These are phyloP conservation scores for Eucalyptus brandiana DNA, from an alignment of 345 rosid genomes.

Conservation along the genomic window DNA sequence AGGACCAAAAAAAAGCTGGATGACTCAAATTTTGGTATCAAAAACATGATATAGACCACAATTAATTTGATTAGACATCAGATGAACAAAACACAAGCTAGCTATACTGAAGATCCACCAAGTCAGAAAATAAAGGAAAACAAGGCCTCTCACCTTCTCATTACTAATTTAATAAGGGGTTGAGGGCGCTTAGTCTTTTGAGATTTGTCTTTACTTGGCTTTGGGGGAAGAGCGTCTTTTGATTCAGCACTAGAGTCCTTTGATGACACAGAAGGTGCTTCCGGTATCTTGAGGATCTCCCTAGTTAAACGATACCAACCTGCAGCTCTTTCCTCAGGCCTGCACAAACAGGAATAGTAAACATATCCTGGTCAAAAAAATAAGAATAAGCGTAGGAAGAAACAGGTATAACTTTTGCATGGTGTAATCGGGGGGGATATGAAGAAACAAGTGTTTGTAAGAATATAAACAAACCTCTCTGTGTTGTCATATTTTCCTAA, in stretches of 20 bases:
- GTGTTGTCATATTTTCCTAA: constrained; percentile 72
- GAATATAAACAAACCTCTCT: constrained; percentile 47
- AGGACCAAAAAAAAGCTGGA: neutral
- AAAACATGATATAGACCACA: neutral
- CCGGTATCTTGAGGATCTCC: constrained; percentile 94
- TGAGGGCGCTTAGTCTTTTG: constrained; percentile 92
- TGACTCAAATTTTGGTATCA: neutral
- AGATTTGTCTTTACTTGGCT: constrained; percentile 66
- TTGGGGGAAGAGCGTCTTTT: constrained; percentile 23
- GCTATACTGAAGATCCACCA: neutral
- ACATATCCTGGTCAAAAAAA: neutral
- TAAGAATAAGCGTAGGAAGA: neutral
- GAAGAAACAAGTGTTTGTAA: neutral
- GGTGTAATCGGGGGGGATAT: neutral
- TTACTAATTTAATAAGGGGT: constrained; percentile 88
- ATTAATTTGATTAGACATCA: neutral
- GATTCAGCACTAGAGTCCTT: constrained; percentile 31
- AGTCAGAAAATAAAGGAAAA: neutral
- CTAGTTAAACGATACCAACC: constrained; percentile 99
- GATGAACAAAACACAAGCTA: neutral
- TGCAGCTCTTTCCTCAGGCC: constrained; percentile 93
- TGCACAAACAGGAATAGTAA: neutral
- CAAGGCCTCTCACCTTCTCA: constrained; percentile 57
- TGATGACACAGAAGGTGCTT: constrained; percentile 66
- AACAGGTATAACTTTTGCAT: neutral